A percentile compares a stretch with the other conserved stretches of the same genome.
Evolutionary conservation across 202 grass and related monocot genomes (phyloP).

Genomic region (Elaeis oleifera): DNA sequence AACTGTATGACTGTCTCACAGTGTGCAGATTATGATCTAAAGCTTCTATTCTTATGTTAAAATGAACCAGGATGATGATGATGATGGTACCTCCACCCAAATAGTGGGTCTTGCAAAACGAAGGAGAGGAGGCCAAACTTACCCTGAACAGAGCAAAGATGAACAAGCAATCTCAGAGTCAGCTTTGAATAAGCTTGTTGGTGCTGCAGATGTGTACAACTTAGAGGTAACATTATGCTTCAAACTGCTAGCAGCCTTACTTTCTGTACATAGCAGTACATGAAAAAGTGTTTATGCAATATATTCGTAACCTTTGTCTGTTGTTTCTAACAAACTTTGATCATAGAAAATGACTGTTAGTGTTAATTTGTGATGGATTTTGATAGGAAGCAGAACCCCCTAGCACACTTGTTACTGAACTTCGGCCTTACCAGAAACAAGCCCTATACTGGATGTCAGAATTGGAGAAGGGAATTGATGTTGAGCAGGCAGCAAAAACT

Average conservation of each 20-base stretch:
- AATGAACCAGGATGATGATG: slow-evolving; percentile 45
- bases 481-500: slow-evolving; percentile 41
- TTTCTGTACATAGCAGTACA: too few relatives aligned
- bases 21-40: not conserved
- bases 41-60: not conserved
- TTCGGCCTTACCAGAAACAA: slow-evolving; percentile 86
- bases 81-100: slow-evolving; percentile 25
- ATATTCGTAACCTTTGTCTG: too few relatives aligned
- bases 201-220: slow-evolving; percentile 52
- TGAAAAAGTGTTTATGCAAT: too few relatives aligned
- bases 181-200: slow-evolving; percentile 85
- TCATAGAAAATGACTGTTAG: too few relatives aligned
- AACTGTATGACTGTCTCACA: too few relatives aligned
- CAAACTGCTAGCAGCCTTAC: too few relatives aligned
- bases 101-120: slow-evolving; percentile 29
- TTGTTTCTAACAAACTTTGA: too few relatives aligned
- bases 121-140: slow-evolving; percentile 35
- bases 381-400: slow-evolving; percentile 73
- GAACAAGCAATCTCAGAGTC: slow-evolving; percentile 86
- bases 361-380: slow-evolving; percentile 10
- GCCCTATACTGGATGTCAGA: slow-evolving; percentile 91
- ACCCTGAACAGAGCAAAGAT: slow-evolving; percentile 45
- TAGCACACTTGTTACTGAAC: slow-evolving; percentile 47
- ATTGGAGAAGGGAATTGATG: slow-evolving; percentile 59
- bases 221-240: slow-evolving; percentile 42